Base-by-base conservation (phyloP, 192 early-diverging fungal genomes). In the Coemansia sp. region DNA sequence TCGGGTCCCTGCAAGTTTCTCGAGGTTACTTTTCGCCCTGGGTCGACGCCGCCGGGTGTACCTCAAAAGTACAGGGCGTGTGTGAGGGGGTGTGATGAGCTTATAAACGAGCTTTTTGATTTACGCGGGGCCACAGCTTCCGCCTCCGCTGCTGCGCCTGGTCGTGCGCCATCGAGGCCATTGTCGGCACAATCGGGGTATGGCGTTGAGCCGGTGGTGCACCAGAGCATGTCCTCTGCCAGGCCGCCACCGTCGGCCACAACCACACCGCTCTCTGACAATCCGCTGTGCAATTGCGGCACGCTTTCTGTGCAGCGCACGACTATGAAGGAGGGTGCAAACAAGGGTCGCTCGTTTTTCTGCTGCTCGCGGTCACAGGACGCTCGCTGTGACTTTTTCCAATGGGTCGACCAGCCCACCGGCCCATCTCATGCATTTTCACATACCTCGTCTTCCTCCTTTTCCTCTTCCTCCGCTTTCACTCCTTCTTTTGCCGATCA, bases 301-400 rank as follows among this genome's bases (percentile, higher is more conserved):
- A 59, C 57, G 10, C 54, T 55, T 0, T 71, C 82, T 3, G 62
- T 71, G 4, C 69, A 72, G 38, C 64, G 79, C 27, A 56, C 68
- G 6, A 75, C 75, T 11, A 49, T 48, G 0, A 83, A 82, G 25
- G 83, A 84, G 19, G 76, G 80, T 0, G 63, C 77, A 30, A 86
- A 86, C 66, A 80, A 82, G 61, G 83, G 82, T n/a, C 75, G 82
- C 15, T 24, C 73, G 9, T 86, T 86, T 47, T 82, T 60, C 40
- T 69, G 39, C 4, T 86, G 85, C 43, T 54, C 70, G 13, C 63
- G 71, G 19, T 39, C 57, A 2, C 53, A 57, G 18, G 74, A 78
- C 0, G 19, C 69, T 0, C 56, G 53, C 0, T 90, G 87, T 48
- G 62, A 56, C 5, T 90, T 77, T 51, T 88, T 89, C 61, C 40